These are phyloP conservation scores for sunflower (Helianthus annuus) DNA, from an alignment of 129 eudicot species.

Conservation along the genomic window HanXRQr2.0-SUNRISE NC_035441.2:139187335-139187834, in stretches of 20 bases:
- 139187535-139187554: constrained; percentile 55
- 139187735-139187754: constrained; percentile 47
- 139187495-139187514: constrained; percentile 44
- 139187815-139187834: constrained; percentile 53
- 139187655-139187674: constrained; percentile 51
- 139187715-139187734: constrained; percentile 54
- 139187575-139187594: constrained; percentile 17
- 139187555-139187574: constrained; percentile 11
- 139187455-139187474: constrained; percentile 45
- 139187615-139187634: constrained; percentile 56
- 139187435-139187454: constrained; percentile 45
- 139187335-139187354: constrained; percentile 56
- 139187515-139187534: constrained; percentile 57
- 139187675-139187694: constrained; percentile 49
- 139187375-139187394: constrained; percentile 72
- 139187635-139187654: constrained; percentile 73
- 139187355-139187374: constrained; percentile 57
- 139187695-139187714: constrained; percentile 70
- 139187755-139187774: constrained; percentile 38
- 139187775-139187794: constrained; percentile 18
- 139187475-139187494: constrained; percentile 44
- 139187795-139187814: constrained; percentile 11
- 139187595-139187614: not conserved
- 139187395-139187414: constrained; percentile 63
- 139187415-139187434: constrained; percentile 57